Evolutionary conservation across 2,329 filamentous ascomycete species (phyloP), one percentile per base, ranked within the genome.

Genomic region (Curvularia spicifera): DNA sequence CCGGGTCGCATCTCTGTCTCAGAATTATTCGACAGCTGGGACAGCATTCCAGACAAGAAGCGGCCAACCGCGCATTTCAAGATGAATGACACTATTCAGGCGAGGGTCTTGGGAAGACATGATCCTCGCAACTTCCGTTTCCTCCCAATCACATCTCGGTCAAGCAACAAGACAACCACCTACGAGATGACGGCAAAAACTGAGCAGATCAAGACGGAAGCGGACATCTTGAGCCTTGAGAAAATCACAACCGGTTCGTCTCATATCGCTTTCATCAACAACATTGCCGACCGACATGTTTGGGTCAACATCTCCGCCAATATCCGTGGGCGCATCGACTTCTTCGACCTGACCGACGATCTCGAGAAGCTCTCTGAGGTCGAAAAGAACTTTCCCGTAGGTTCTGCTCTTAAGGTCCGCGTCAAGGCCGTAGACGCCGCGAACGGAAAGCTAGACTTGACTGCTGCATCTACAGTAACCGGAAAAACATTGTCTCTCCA

Each of bases 1-100:
- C 91, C 96, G 73, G 95, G 94, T n/a, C 91, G 95, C 18, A 88
- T 99, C 59, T 94, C 97, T 71, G 86, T 95, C 5, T 96, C 95
- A 1, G 92, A 98, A 74, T 79, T 93, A 12, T 99, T 96, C 74
- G 91, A 97, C 74, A 83, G 83, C 10, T 97, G 90, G 89, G 90
- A 96, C 46, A 89, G 94, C 43, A 95, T 99, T 69, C 83, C 87
- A 55, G 87, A 97, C 71, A 85, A 88, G 57, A 97, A 94, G 77
- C 83, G 87, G 28, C 94, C 95, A 1, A 81, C 98, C n/a, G 82
- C 83, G 55, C 84, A 85, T 61, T 96, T 96, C 78, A 84, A 86
- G 61, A 81, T 84, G 50, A 90, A 91, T 66, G 86, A 94, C 57
- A 80, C 87, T 45, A 78, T 97, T 29, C 80, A 85, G 13, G 93